These are phyloP conservation scores for Panus rudis DNA, from an alignment of 768 basidiomycete species.

Conservation along the genomic window DNA sequence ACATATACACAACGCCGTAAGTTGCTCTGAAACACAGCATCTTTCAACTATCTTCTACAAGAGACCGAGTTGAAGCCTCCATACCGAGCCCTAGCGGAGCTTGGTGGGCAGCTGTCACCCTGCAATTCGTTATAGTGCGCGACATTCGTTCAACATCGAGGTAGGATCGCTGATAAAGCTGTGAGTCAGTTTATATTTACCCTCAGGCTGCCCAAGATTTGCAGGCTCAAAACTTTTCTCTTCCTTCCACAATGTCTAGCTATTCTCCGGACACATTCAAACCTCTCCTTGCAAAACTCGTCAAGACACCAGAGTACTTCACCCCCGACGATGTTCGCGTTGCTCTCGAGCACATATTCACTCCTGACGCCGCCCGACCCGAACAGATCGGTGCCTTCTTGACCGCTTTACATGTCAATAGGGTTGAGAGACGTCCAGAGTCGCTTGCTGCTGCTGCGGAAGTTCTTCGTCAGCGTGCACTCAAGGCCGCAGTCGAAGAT, in stretches of 20 bases:
- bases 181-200: too few relatives aligned
- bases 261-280: constrained; percentile 57
- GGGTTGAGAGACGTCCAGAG: constrained; percentile 68
- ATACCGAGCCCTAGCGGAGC: too few relatives aligned
- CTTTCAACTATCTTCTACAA: too few relatives aligned
- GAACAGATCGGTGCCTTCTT: constrained; percentile 87
- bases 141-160: too few relatives aligned
- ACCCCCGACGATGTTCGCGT: constrained; percentile 62
- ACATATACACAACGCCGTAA: too few relatives aligned
- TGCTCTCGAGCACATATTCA: constrained; percentile 71
- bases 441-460: constrained; percentile 74
- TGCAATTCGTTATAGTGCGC: too few relatives aligned
- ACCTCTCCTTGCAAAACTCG: constrained; percentile 65
- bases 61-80: too few relatives aligned
- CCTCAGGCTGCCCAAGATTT: too few relatives aligned
- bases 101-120: too few relatives aligned
- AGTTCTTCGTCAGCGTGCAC: constrained; percentile 61
- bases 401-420: constrained; percentile 74
- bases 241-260: constrained; percentile 16
- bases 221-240: too few relatives aligned
- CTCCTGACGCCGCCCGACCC: constrained; percentile 53
- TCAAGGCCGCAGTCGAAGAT: constrained; percentile 54
- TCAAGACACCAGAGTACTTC: constrained; percentile 79
- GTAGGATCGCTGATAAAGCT: too few relatives aligned
- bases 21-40: too few relatives aligned